Percentiles rank a stretch among this genome's conserved stretches.
Evolutionary conservation across 108 stramenopile species (phyloP).

Genomic region (Nitzschia sp.): DNA sequence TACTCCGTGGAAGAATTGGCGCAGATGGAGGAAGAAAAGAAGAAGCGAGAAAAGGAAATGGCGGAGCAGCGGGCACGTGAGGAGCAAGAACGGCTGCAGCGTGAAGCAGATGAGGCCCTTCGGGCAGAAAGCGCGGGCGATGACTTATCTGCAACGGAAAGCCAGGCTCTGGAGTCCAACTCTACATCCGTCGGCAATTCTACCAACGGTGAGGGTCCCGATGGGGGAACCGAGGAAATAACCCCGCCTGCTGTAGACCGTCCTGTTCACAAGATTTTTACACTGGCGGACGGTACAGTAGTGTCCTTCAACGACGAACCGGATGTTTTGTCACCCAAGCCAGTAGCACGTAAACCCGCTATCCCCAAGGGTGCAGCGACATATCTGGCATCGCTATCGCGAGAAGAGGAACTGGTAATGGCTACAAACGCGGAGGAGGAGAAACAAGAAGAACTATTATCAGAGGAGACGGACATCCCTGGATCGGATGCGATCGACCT

Average conservation of each 20-base stretch:
- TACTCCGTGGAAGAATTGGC: conserved; percentile 70
- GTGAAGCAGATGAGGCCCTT: conserved; percentile 27
- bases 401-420: not conserved
- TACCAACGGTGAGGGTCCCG: not conserved
- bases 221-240: not conserved
- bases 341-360: conserved; percentile 15
- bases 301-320: conserved; percentile 1
- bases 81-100: conserved; percentile 44
- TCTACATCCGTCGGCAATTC: not conserved
- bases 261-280: conserved; percentile 25
- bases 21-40: conserved; percentile 62
- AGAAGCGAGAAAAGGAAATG: conserved; percentile 56
- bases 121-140: conserved; percentile 2
- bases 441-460: not conserved
- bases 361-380: not conserved
- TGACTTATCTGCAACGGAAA: not conserved
- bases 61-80: conserved; percentile 52
- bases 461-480: conserved; percentile 3
- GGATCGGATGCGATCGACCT: too few species aligned
- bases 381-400: conserved; percentile 22
- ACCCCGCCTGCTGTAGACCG: not conserved
- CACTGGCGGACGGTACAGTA: conserved; percentile 7
- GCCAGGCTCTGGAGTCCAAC: not conserved
- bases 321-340: not conserved
- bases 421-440: conserved; percentile 2